A percentile compares a stretch with the other conserved stretches of the same genome.
These are phyloP conservation scores for Pestalotiopsis sp. DNA, from an alignment of 2,329 filamentous ascomycete genomes.

Conservation along the genomic window DNA sequence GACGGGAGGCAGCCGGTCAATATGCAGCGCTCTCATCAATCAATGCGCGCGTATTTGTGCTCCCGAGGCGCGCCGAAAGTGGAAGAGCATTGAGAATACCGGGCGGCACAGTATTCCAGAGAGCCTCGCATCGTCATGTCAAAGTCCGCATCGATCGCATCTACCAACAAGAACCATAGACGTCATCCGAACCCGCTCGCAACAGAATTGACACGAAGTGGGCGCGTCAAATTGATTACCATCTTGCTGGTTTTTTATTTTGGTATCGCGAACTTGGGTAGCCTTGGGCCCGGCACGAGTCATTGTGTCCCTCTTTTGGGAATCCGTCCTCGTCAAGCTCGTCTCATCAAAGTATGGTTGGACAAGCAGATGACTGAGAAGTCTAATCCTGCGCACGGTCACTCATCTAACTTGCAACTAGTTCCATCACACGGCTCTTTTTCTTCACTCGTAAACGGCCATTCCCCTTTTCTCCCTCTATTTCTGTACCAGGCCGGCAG, in stretches of 20 bases:
- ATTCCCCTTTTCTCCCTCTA: background rate
- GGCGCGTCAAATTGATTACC: slow-evolving; percentile 11
- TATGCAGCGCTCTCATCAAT: background rate
- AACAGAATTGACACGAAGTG: background rate
- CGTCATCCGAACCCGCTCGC: background rate
- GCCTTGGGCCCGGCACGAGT: background rate
- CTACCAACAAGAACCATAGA: background rate
- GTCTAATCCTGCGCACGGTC: slow-evolving; percentile 3
- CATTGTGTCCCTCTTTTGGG: background rate
- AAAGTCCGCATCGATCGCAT: background rate
- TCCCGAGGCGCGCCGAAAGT: background rate
- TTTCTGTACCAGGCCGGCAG: too few relatives aligned
- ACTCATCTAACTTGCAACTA: background rate
- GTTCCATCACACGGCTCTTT: background rate
- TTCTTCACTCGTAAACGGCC: background rate
- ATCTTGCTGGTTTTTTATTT: too few relatives aligned
- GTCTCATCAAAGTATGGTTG: background rate
- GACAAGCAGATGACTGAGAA: background rate
- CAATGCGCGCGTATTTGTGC: background rate
- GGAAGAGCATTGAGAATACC: background rate
- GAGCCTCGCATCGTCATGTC: background rate
- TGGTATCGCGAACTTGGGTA: too few relatives aligned
- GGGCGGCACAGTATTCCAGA: background rate
- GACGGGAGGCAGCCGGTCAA: background rate
- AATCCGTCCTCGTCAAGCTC: background rate